phyloP scores from a whole-genome alignment of 371 early-diverging fungal species.

The Syncephalastrum racemosum region DNA sequence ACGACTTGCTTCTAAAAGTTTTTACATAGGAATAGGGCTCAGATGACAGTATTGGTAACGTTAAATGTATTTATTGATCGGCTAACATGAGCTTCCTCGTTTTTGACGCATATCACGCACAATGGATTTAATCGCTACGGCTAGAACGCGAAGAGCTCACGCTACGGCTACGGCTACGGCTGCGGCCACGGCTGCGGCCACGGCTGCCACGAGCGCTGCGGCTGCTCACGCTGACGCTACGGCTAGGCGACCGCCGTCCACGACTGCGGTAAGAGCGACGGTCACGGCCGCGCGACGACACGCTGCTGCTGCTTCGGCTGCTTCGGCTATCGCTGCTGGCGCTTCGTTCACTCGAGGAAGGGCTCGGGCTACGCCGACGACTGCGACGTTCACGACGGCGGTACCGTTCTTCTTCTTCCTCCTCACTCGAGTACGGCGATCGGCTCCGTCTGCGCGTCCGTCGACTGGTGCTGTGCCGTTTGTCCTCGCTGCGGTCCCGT shows the following conservation, averaged over 20 bases:
- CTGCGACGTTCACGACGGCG: conserved; percentile 1
- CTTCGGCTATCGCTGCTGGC: conserved; percentile 14
- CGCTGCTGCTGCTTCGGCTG: conserved; percentile 2
- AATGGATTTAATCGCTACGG: conserved; percentile 7
- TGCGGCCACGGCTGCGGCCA: conserved; percentile 9
- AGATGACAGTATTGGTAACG: too few relatives aligned
- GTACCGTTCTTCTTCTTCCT: too few relatives aligned
- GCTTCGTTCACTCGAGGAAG: conserved; percentile 19
- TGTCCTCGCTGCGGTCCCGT: conserved; percentile 14
- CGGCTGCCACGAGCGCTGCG: conserved; percentile 15
- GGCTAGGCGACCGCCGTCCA: conserved; percentile 9
- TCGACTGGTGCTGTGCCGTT: conserved; percentile 5
- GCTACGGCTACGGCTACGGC: conserved; percentile 23
- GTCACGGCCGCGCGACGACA: conserved; percentile 4
- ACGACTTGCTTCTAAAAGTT: too few relatives aligned
- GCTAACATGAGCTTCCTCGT: too few relatives aligned
- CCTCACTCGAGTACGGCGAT: conserved; percentile 1
- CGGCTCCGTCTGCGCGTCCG: conserved; percentile 19
- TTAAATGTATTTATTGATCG: too few relatives aligned
- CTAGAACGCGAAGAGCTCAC: conserved; percentile 9
- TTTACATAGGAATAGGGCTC: too few relatives aligned
- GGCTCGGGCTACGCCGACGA: conserved; percentile 13
- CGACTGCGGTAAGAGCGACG: conserved; percentile 11
- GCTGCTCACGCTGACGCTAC: conserved; percentile 13
- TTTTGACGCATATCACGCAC: too few relatives aligned